Conservation (phyloP, 768 basidiomycete species). For the Naganishia friedmannii region DNA sequence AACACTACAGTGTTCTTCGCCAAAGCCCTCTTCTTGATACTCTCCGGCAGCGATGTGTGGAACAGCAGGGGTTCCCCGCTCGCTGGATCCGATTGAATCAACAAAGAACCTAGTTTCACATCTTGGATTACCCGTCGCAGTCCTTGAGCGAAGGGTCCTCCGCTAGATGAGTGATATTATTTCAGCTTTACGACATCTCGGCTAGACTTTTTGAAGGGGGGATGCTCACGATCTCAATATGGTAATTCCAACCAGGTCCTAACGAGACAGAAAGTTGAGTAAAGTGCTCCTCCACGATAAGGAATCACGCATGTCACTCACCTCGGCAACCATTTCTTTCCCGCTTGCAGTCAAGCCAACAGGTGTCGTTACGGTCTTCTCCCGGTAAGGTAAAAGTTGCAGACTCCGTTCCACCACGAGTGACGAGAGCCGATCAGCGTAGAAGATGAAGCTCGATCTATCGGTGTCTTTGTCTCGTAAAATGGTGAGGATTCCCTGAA, state of each 20-base stretch:
- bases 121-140: constrained; percentile 83
- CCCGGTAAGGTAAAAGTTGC: constrained; percentile 72
- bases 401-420: constrained; percentile 79
- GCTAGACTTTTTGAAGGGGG: not conserved
- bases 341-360: constrained; percentile 49
- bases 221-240: constrained; percentile 78
- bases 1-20: constrained; percentile 77
- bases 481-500: constrained; percentile 82
- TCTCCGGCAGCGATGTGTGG: constrained; percentile 73
- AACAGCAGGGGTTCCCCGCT: constrained; percentile 85
- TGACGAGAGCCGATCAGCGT: constrained; percentile 79
- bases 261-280: not conserved
- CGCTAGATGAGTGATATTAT: constrained; percentile 48
- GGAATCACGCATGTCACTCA: not conserved
- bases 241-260: constrained; percentile 82
- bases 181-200: not conserved
- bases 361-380: constrained; percentile 64
- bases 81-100: constrained; percentile 80
- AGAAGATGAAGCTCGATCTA: constrained; percentile 88
- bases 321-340: constrained; percentile 20
- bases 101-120: constrained; percentile 77
- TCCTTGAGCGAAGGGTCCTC: constrained; percentile 85
- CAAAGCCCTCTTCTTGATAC: constrained; percentile 63
- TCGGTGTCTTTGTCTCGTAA: constrained; percentile 69
- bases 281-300: not conserved